These are phyloP conservation scores for Macrophomina phaseolina DNA, from an alignment of 2,329 filamentous ascomycete species.

Conservation along the genomic window DNA sequence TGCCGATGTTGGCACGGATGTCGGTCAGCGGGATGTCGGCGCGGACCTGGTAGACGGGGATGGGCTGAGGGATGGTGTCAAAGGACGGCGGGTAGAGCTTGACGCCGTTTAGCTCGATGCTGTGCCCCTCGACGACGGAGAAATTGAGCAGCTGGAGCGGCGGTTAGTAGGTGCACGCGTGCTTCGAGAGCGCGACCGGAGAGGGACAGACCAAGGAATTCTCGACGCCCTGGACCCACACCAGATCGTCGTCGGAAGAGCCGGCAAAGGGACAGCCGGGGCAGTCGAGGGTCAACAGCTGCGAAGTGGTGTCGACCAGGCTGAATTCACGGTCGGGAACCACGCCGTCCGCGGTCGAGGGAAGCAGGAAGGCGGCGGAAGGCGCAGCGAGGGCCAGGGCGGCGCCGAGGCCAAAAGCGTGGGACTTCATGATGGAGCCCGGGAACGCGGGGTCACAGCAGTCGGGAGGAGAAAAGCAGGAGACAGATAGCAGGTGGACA, in stretches of 20 bases:
- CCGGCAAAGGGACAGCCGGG: conserved; percentile 37
- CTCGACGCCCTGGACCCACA: conserved; percentile 41
- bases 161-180: conserved; percentile 31
- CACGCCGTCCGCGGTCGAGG: conserved; percentile 33
- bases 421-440: conserved; percentile 38
- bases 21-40: conserved; percentile 31
- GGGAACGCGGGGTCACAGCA: not conserved
- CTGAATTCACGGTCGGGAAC: conserved; percentile 32
- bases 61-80: conserved; percentile 37
- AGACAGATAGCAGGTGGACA: conserved; percentile 27
- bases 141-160: conserved; percentile 44
- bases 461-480: conserved; percentile 27
- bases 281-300: conserved; percentile 42
- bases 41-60: conserved; percentile 42
- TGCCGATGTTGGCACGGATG: conserved; percentile 28
- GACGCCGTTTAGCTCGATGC: conserved; percentile 42
- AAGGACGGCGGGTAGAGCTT: conserved; percentile 48
- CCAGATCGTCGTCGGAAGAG: conserved; percentile 29
- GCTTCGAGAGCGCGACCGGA: conserved; percentile 29
- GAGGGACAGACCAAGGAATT: conserved; percentile 40
- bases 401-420: conserved; percentile 41
- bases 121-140: conserved; percentile 38
- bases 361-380: conserved; percentile 27
- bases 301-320: conserved; percentile 40
- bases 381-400: conserved; percentile 42